phyloP scores from a whole-genome alignment of 1,284 basidiomycete genomes.

The Ganoderma multipileum region DNA sequence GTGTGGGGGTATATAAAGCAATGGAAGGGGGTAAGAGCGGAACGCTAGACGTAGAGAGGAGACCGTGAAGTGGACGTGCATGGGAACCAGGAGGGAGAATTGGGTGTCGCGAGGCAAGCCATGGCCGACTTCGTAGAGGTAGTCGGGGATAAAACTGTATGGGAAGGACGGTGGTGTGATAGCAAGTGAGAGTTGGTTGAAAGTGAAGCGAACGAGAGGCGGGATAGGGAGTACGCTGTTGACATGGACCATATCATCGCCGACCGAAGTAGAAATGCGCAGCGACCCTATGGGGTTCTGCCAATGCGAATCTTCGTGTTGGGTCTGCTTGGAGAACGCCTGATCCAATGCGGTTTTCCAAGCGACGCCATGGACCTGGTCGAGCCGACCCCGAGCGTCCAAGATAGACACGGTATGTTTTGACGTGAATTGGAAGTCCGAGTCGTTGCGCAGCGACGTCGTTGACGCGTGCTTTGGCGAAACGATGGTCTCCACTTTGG shows the following conservation, averaged over 20 bases:
- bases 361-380: slow-evolving; percentile 78
- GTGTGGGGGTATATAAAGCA: slow-evolving; percentile 65
- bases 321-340: slow-evolving; percentile 26
- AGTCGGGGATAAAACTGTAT: slow-evolving; percentile 65
- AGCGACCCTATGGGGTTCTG: slow-evolving; percentile 24
- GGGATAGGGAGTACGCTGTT: slow-evolving; percentile 54
- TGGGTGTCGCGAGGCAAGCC: slow-evolving; percentile 76
- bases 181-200: slow-evolving; percentile 66
- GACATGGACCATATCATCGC: slow-evolving; percentile 43
- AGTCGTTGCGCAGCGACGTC: slow-evolving; percentile 30
- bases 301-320: slow-evolving; percentile 27
- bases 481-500: slow-evolving; percentile 74
- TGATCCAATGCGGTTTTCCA: slow-evolving; percentile 58
- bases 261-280: slow-evolving; percentile 17
- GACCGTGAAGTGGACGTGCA: slow-evolving; percentile 81
- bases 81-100: slow-evolving; percentile 86
- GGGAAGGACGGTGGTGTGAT: slow-evolving; percentile 73
- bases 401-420: slow-evolving; percentile 72
- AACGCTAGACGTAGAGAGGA: slow-evolving; percentile 69
- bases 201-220: slow-evolving; percentile 77
- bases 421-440: slow-evolving; percentile 61
- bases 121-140: slow-evolving; percentile 73
- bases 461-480: slow-evolving; percentile 42
- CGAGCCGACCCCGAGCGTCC: slow-evolving; percentile 79
- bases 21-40: slow-evolving; percentile 83